Evolutionary conservation across 768 basidiomycete species (phyloP), one percentile per base, ranked within the genome.

Genomic region (Lactifluus volemus): DNA sequence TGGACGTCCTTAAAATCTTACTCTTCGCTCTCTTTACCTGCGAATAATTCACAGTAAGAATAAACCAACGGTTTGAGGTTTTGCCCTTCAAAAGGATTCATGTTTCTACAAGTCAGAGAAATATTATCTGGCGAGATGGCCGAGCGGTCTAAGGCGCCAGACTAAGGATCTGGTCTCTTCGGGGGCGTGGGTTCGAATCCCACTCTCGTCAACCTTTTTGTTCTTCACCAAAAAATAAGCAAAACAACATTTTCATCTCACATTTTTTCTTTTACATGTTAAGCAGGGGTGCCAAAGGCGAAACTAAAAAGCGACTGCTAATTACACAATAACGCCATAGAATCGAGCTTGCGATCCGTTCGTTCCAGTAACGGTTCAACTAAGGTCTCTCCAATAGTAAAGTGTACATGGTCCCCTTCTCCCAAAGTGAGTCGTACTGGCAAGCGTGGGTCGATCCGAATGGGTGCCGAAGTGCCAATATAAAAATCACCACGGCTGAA

Each of bases 111-210:
- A 32, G 15, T 25, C 6, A 1, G 0, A 4, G 1, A 3, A 1
- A 7, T 6, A 10, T 14, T 48, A 34, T 14, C 14, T 1, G 64
- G 64, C 64, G 81, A 85, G 84, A 86, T 88, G 85, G 85, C 86
- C 85, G 86, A 88, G 85, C 84, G 85, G 85, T 87, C 85, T 84
- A 86, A 87, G 86, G 86, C 85, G 86, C 84, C 84, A 88, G 84
- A 86, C 83, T 83, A 85, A 83, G 84, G 84, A 74, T 74, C 72
- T 73, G 70, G 75, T 77, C 75, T 73, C 74, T 63, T 63, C 75
- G 76, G 75, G 74, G 75, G 77, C 77, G 77, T 75, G 77, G 77
- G 77, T 78, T 78, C 76, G 75, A 78, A 77, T 77, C 77, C 76
- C 77, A 74, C 75, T 76, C 72, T 72, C 70, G 64, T 70, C 70